Base-by-base conservation (phyloP, 495 filamentous ascomycete species). In the Beverwykella pulmonaria region DNA sequence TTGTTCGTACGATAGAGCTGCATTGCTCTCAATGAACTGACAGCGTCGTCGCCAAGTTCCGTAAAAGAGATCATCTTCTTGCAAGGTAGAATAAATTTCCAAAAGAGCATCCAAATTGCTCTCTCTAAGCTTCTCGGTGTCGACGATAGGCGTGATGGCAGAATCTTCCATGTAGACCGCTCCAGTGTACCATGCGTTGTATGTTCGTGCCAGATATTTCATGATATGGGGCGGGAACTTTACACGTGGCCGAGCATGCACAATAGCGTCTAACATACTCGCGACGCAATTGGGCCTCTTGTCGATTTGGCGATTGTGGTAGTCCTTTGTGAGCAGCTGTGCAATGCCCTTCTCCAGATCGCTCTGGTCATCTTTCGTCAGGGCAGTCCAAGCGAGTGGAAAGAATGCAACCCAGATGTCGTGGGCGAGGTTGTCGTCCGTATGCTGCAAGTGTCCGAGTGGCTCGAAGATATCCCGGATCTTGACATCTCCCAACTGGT, bases 1-100 rank as follows among this genome's bases (percentile, higher is more conserved):
- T 73, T 99, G 95, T 78, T 99, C 95, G 70, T 96, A 99, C 0
- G 95, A 99, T 9, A 99, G 79, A 0, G 92, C 95, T 25, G 93
- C 89, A 70, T 98, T 99, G 12, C 93, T 97, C 78, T 98, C 95
- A 5, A 97, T 87, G 71, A 94, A 99, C 70, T 94, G 90, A 73
- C 91, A 95, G 41, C 95, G 88, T 44, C 95, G 88, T 59, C 95
- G 88, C 95, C 95, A 99, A 17, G 92, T 93, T 4, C 95, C 95
- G 63, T 98, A 98, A 79, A 97, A 99, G 53, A 99, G 83, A 74
- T 99, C 95, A 53, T 97, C 92, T 73, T 99, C 95, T 67, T 93
- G 88, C 23, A 99, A 80, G 2, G 87, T 85, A 7, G 91, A 86
- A 73, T 98, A 99, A 14, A 97, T 81, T 67, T 97, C 93, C 8